Conservation (phyloP, 75 land plant species). For the Cupressus sempervirens region DNA sequence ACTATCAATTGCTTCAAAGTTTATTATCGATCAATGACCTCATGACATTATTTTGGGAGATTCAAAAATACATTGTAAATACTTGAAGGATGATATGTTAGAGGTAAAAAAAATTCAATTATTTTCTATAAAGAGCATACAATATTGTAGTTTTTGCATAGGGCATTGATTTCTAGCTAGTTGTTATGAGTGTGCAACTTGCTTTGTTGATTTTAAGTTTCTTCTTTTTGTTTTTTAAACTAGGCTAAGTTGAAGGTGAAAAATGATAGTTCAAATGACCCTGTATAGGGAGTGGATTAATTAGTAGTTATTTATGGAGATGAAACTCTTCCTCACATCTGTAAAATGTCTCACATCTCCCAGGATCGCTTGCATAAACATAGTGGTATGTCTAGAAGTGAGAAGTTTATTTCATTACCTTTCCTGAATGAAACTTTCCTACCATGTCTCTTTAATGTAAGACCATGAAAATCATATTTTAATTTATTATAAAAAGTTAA, state of each 20-base stretch:
- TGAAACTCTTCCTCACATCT: constrained; percentile 77
- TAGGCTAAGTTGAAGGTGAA: constrained; percentile 79
- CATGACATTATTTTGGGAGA: constrained; percentile 84
- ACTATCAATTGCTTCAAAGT: constrained; percentile 69
- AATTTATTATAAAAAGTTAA: background rate
- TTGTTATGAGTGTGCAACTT: background rate
- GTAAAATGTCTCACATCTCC: constrained; percentile 86
- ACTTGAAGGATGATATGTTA: constrained; percentile 64
- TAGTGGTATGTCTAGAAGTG: constrained; percentile 38
- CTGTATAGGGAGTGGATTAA: constrained; percentile 65
- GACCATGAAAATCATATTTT: background rate
- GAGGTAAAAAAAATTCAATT: constrained; percentile 46
- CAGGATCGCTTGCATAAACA: constrained; percentile 83
- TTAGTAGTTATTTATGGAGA: constrained; percentile 66
- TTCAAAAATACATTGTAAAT: constrained; percentile 60
- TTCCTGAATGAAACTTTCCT: background rate
- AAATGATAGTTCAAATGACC: constrained; percentile 84
- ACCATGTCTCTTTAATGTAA: background rate
- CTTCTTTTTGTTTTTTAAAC: background rate
- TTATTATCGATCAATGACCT: constrained; percentile 85
- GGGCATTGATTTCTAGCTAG: background rate
- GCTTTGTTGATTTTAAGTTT: too few species aligned
- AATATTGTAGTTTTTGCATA: background rate
- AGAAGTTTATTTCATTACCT: background rate
- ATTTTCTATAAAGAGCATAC: background rate